Percentiles rank a stretch among this genome's conserved stretches.
These are phyloP conservation scores for Wickerhamiella parazyma DNA, from an alignment of 805 yeast species.

Conservation along the genomic window DNA sequence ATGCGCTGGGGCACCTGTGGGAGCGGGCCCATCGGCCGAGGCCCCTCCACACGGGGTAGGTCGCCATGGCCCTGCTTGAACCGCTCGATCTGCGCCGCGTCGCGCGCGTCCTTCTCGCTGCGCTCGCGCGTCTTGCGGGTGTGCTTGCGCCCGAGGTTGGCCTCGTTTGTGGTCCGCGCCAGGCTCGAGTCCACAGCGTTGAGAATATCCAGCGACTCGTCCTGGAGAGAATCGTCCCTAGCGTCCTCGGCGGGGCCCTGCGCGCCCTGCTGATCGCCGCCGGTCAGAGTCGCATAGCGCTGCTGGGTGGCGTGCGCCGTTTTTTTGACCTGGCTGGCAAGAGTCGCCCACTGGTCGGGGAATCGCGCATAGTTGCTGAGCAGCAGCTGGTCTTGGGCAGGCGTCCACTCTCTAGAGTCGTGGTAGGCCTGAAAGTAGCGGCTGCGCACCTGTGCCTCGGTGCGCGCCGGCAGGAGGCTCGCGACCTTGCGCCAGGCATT, in stretches of 20 bases:
- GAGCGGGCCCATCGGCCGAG: background rate
- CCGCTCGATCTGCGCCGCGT: background rate
- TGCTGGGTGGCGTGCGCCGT: background rate
- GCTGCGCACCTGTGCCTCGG: background rate
- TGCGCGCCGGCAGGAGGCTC: background rate
- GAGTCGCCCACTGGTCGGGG: background rate
- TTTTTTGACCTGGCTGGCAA: background rate
- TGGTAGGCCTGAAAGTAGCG: background rate
- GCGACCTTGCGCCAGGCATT: background rate
- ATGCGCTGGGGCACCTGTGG: background rate
- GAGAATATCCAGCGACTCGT: background rate
- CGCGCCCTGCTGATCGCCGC: background rate
- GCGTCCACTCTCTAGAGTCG: background rate
- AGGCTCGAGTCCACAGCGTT: background rate
- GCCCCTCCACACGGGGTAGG: background rate
- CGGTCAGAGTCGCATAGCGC: slow-evolving; percentile 5
- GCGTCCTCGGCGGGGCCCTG: background rate
- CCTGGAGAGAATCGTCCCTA: background rate
- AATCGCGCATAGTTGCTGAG: background rate
- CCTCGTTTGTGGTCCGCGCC: slow-evolving; percentile 3
- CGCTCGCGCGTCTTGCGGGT: slow-evolving; percentile 7
- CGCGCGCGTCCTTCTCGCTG: background rate
- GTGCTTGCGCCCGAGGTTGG: background rate
- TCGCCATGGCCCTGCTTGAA: background rate
- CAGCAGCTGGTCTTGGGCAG: background rate